Percentiles rank a stretch among this genome's conserved stretches.
phyloP scores from a whole-genome alignment of 108 stramenopile species.

The Skeletonema costatum region DNA sequence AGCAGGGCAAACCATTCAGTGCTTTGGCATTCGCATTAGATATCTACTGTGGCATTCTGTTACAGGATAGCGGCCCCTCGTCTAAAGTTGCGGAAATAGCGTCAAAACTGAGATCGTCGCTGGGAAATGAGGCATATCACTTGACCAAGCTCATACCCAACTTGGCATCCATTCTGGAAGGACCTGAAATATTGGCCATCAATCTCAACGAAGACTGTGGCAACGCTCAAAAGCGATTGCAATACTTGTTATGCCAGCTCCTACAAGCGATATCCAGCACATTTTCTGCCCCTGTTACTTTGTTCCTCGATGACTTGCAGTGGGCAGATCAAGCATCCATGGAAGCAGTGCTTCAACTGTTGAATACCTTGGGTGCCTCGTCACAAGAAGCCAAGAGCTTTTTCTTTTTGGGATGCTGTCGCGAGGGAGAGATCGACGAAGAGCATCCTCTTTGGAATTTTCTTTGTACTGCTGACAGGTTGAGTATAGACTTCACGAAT shows the following conservation, averaged over 20 bases:
- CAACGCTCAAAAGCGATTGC: slow-evolving; percentile 11
- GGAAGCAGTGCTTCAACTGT: background rate
- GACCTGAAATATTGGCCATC: too few species aligned
- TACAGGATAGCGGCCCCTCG: too few species aligned
- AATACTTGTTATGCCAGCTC: slow-evolving; percentile 20
- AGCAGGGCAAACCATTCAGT: too few species aligned
- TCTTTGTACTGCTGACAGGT: background rate
- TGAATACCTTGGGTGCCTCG: background rate
- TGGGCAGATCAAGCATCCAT: slow-evolving; percentile 24
- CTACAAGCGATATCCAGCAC: slow-evolving; percentile 15
- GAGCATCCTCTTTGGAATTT: slow-evolving; percentile 10
- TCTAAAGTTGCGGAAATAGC: too few species aligned
- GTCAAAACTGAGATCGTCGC: too few species aligned
- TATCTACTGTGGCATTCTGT: too few species aligned
- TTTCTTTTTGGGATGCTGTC: background rate
- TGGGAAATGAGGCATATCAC: too few species aligned
- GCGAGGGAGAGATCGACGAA: background rate
- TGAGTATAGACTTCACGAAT: background rate
- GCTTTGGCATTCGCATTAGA: too few species aligned
- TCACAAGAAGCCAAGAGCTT: background rate
- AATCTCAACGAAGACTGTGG: background rate
- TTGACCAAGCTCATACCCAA: too few species aligned
- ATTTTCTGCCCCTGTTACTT: background rate
- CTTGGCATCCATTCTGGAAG: too few species aligned
- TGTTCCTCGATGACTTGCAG: background rate